Percentiles rank a stretch among this genome's conserved stretches.
Conservation (phyloP, 805 yeast genomes). For the Zygoascus bituminiphila region DNA sequence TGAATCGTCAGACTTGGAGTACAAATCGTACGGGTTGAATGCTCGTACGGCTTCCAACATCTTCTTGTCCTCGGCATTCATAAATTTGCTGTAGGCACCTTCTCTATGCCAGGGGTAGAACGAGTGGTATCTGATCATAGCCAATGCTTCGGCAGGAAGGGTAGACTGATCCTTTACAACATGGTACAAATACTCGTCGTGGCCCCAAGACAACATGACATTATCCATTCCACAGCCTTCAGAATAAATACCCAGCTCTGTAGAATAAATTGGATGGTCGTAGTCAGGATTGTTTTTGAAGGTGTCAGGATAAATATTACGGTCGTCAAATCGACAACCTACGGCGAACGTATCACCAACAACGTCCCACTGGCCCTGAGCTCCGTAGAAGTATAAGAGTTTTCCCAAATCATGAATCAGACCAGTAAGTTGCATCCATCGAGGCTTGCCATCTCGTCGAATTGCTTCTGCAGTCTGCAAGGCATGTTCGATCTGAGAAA, state of each 20-base stretch:
- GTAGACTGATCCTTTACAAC: slow-evolving; percentile 56
- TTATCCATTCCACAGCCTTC: slow-evolving; percentile 58
- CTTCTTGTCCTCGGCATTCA: slow-evolving; percentile 53
- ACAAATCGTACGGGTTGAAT: slow-evolving; percentile 60
- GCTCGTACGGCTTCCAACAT: slow-evolving; percentile 57
- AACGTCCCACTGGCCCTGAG: slow-evolving; percentile 73
- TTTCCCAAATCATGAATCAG: slow-evolving; percentile 66
- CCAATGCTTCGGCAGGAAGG: slow-evolving; percentile 57
- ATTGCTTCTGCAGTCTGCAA: slow-evolving; percentile 71
- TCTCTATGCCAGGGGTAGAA: slow-evolving; percentile 75
- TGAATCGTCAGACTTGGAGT: slow-evolving; percentile 49
- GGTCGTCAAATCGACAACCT: slow-evolving; percentile 56
- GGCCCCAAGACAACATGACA: slow-evolving; percentile 73
- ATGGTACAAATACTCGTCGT: slow-evolving; percentile 71
- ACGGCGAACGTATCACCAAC: slow-evolving; percentile 76
- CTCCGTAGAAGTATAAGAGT: slow-evolving; percentile 58
- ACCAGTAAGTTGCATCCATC: slow-evolving; percentile 73
- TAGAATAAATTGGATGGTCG: slow-evolving; percentile 53
- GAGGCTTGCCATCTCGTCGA: slow-evolving; percentile 54
- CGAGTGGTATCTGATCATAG: slow-evolving; percentile 69
- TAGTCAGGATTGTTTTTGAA: slow-evolving; percentile 55
- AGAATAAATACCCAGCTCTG: slow-evolving; percentile 59
- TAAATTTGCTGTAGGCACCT: slow-evolving; percentile 52
- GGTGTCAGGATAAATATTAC: slow-evolving; percentile 52
- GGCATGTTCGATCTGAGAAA: slow-evolving; percentile 69